Evolutionary conservation across 208 protist species (phyloP), one percentile per base, ranked within the genome.

Genomic region (Wallacemonas collosoma): DNA sequence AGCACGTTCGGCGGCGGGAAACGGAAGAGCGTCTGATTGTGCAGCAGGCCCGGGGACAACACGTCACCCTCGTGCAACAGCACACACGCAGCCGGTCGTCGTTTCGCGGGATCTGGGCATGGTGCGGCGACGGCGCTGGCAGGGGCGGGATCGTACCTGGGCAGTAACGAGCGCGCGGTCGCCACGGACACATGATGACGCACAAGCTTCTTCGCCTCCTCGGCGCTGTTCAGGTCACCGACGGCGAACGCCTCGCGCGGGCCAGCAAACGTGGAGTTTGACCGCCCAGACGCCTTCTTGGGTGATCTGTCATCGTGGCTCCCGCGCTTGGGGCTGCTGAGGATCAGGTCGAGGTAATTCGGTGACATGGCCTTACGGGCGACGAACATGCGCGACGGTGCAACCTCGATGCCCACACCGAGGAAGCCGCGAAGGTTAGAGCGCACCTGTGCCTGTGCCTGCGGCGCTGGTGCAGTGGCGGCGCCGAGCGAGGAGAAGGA

Each of bases 21-120:
- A 40, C 78, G 82, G 53, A 77, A 82, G 51, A 91, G 81, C 38
- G 86, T 91, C 15, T 73, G 71, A 68, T 85, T 86, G 38, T 73
- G 68, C n/a, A 91, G 70, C 60, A 91, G 78, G 3, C 86, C 86
- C 2, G 80, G 78, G 1, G 75, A 60, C 36, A 91, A 73, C n/a
- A 69, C 73, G 72, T 91, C 86, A 7, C 76, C 83, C 51, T 91
- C 86, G 74, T 87, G 76, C 15, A 91, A 77, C 62, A 88, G 74
- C 47, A 88, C 76, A 39, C 76, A 75, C 40, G 70, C 81, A 36
- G 76, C 70, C 36, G 72, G 77, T 40, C 76, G 76, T 54, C 67
- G 81, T 5, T 71, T 48, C 11, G 64, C 48, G 1, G 62, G 39
- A 3, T 71, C 54, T 5, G 71, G 55, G 51, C 50, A 47, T 17